Conservation (phyloP, 2,329 filamentous ascomycete species). For the Diaporthe sp. region DNA sequence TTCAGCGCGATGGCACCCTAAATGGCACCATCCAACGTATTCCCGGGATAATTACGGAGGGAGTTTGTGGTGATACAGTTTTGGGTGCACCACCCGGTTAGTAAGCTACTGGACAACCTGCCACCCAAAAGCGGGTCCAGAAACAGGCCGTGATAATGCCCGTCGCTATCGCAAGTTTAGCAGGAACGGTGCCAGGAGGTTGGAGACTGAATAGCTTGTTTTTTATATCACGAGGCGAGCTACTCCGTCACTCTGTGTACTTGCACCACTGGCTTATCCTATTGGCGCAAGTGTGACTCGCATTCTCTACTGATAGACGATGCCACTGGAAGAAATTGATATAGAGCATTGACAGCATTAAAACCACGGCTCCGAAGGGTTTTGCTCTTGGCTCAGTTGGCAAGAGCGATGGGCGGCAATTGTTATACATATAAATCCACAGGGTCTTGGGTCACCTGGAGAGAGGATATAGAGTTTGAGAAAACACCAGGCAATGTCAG, state of each 20-base stretch:
- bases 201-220: not conserved
- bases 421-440: no score
- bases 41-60: slow-evolving; percentile 24
- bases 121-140: not conserved
- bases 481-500: no score
- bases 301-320: not conserved
- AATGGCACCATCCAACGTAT: slow-evolving; percentile 29
- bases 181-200: not conserved
- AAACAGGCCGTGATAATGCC: not conserved
- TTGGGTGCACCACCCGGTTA: not conserved
- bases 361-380: not conserved
- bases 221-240: not conserved
- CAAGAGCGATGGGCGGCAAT: not conserved
- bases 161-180: not conserved
- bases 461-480: not conserved
- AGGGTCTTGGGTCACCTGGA: no score
- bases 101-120: not conserved
- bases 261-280: not conserved
- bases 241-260: no score
- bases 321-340: not conserved
- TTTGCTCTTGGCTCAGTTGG: not conserved
- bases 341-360: not conserved
- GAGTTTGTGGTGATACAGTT: not conserved
- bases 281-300: not conserved
- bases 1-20: slow-evolving; percentile 33